Conservation (phyloP, 2,329 filamentous ascomycete species). For the Lecanoromycetidae sp. region DNA sequence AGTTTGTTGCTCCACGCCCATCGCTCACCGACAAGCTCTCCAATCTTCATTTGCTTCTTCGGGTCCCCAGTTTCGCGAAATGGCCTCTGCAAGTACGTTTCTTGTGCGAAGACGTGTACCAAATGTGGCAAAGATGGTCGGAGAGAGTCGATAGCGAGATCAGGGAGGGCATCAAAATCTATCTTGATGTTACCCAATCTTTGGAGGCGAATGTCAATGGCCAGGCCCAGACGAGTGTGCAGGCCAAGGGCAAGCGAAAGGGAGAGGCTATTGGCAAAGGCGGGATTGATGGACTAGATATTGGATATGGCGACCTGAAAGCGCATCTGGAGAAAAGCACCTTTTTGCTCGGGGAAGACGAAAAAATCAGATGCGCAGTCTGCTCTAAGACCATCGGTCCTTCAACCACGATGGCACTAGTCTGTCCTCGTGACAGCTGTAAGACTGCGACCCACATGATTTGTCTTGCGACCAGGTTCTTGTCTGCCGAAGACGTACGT, state of each 20-base stretch:
- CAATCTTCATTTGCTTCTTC: constrained; percentile 69
- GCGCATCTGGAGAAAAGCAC: constrained; percentile 41
- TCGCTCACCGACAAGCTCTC: constrained; percentile 59
- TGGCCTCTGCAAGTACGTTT: constrained; percentile 80
- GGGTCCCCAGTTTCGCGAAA: constrained; percentile 63
- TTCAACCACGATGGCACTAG: constrained; percentile 32
- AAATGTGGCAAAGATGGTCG: constrained; percentile 53
- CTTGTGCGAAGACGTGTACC: constrained; percentile 58
- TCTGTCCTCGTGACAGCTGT: constrained; percentile 42
- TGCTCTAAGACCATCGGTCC: constrained; percentile 34
- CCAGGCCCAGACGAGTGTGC: constrained; percentile 15
- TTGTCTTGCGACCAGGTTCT: constrained; percentile 43
- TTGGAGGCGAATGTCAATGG: constrained; percentile 19
- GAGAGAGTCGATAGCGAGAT: constrained; percentile 38
- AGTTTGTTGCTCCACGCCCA: constrained; percentile 44
- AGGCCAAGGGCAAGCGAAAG: constrained; percentile 19
- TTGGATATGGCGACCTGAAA: constrained; percentile 41
- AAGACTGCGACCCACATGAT: constrained; percentile 40
- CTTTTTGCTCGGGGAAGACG: constrained; percentile 29
- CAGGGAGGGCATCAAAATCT: constrained; percentile 39
- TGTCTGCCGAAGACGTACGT: constrained; percentile 30
- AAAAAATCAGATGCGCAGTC: constrained; percentile 34
- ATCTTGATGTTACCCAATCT: constrained; percentile 36
- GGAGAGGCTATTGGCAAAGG: constrained; percentile 22
- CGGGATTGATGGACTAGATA: constrained; percentile 37